phyloP scores from a whole-genome alignment of 768 basidiomycete species.

The Boletus barrowsii region DNA sequence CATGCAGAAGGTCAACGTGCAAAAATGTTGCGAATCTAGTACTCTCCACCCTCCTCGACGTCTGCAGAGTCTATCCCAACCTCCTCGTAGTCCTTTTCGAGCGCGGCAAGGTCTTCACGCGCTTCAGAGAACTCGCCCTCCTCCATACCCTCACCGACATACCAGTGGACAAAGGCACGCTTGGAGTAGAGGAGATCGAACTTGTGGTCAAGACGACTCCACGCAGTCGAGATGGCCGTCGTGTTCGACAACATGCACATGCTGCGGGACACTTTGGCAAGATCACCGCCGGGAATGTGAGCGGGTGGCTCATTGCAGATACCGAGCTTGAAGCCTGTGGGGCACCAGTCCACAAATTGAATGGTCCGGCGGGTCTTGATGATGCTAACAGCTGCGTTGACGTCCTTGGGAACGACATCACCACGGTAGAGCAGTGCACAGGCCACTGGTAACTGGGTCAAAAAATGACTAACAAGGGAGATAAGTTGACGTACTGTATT shows the following conservation, averaged over 20 bases:
- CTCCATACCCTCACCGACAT: conserved; percentile 79
- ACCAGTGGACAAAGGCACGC: conserved; percentile 56
- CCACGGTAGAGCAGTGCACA: conserved; percentile 72
- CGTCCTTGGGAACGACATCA: conserved; percentile 77
- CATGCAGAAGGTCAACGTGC: conserved; percentile 12
- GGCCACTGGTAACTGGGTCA: conserved; percentile 43
- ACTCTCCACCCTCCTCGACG: conserved; percentile 48
- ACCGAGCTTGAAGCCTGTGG: conserved; percentile 76
- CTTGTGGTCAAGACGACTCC: conserved; percentile 75
- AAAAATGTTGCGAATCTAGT: conserved; percentile 27
- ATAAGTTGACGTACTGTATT: conserved; percentile 52
- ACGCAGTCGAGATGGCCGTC: conserved; percentile 67
- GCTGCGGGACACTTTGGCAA: conserved; percentile 71
- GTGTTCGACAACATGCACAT: conserved; percentile 82
- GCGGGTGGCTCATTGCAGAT: conserved; percentile 80
- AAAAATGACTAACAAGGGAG: background rate
- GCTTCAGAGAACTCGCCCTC: conserved; percentile 99
- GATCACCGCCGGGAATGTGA: conserved; percentile 70
- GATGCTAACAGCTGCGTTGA: conserved; percentile 67
- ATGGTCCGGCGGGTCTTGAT: conserved; percentile 81
- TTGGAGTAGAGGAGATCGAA: conserved; percentile 77
- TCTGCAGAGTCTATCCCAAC: conserved; percentile 59
- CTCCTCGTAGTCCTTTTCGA: conserved; percentile 96
- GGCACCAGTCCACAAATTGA: conserved; percentile 78
- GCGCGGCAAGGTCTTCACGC: conserved; percentile 98